Percentiles rank a stretch among this genome's conserved stretches.
phyloP scores from a whole-genome alignment of 352 stramenopile genomes.

The Plasmopara viticola region DNA sequence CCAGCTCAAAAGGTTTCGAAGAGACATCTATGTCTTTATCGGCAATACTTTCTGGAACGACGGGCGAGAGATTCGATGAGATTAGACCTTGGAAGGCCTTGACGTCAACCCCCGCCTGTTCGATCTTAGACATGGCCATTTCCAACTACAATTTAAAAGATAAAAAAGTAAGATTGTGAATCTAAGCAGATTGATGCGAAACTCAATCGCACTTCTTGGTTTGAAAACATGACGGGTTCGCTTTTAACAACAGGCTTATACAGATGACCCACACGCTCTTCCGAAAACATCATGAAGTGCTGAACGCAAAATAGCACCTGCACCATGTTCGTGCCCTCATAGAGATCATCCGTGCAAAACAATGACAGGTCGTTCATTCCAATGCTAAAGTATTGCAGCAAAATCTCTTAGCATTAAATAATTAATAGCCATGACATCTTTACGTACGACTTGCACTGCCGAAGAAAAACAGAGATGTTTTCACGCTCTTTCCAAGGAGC shows the following conservation, averaged over 20 bases:
- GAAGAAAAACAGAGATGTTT: conserved; percentile 79
- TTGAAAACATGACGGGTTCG: conserved; percentile 42
- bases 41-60: conserved; percentile 2
- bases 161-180: too few relatives aligned
- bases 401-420: neutral
- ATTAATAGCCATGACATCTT: neutral
- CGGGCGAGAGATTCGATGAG: conserved; percentile 6
- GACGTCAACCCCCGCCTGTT: conserved; percentile 46
- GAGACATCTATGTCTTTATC: conserved; percentile 10
- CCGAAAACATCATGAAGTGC: conserved; percentile 65
- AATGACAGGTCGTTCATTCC: conserved; percentile 77
- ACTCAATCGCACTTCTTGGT: conserved; percentile 42
- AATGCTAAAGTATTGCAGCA: conserved; percentile 30
- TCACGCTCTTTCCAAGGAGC: conserved; percentile 81
- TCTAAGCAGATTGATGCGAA: neutral
- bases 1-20: conserved; percentile 5
- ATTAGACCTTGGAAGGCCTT: conserved; percentile 30
- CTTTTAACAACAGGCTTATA: conserved; percentile 43
- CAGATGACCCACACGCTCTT: conserved; percentile 34
- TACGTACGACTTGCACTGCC: conserved; percentile 73
- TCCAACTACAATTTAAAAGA: conserved; percentile 32
- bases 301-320: conserved; percentile 75
- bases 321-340: conserved; percentile 82
- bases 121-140: conserved; percentile 64
- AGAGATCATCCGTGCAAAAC: conserved; percentile 81